Evolutionary conservation across 2,329 filamentous ascomycete species (phyloP), one percentile per base, ranked within the genome.

Genomic region (Verticillium tricorpus): DNA sequence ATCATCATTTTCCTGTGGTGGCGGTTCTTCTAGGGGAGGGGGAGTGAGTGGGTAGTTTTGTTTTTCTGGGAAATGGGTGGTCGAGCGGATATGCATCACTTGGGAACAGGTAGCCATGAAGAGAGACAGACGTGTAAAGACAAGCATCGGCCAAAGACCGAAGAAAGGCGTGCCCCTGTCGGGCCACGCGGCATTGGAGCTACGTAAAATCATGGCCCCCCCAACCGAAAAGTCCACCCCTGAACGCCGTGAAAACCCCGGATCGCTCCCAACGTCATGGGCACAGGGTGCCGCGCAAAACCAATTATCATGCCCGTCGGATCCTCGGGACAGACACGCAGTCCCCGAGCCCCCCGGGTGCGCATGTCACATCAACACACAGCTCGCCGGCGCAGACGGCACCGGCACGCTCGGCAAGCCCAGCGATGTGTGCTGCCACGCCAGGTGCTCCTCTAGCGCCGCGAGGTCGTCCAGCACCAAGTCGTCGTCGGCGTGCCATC

Each of bases 1-100:
- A 88, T 98, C 64, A 74, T 98, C 60, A 75, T 97, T 65, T 93
- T 98, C 76, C 78, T 98, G 65, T 96, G 90, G 84, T 94, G 92
- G 90, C 87, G 93, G 66, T 97, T 98, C 80, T 96, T 97, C 76
- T 97, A 25, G 11, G 12, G 19, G 45, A 4, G 15, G 25, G 25
- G 25, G 25, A 5, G 25, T 3, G 25, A 14, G 17, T 45, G 2
- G 8, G 17, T 45, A 45, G 3, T 45, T 50, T 22, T 22, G 45
- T 12, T 50, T n/a, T n/a, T 45, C 14, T 17, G 19, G 19, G 45
- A 7, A 22, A 50, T 12, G 9, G 11, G 45, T 11, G 8, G 19
- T 50, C n/a, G 45, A 50, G 19, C 45, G 45, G 45, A n/a, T 50
- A n/a, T n/a, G n/a, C n/a, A 50, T 50, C 45, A 50, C 45, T 22